Evolutionary conservation across 2,329 filamentous ascomycete genomes (phyloP), one percentile per base, ranked within the genome.

Genomic region (Dactylellina cionopaga): DNA sequence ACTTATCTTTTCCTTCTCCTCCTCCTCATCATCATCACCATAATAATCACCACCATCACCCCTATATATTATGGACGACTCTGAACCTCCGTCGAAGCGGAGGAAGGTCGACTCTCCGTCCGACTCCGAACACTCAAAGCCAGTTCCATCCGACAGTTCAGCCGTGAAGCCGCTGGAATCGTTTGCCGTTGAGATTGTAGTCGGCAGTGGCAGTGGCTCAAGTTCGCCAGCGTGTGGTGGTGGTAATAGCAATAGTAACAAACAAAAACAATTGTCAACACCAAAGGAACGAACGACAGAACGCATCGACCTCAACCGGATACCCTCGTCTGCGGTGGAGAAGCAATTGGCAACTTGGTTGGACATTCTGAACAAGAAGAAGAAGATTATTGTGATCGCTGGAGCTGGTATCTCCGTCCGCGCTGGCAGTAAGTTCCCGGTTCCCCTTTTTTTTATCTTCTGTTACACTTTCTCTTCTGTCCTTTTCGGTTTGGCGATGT

Each of bases 331-430:
- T 54, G 83, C 85, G 35, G 86, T 94, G 74, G 81, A 85, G 74
- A 80, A 82, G 27, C 85, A 89, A 77, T 83, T 96, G 37, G 86
- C 90, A 72, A 86, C 88, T 63, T 83, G 99, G 27, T 82, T 93
- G 44, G 86, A 88, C 43, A 89, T 89, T 22, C 81, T 99, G 63
- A 89, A 90, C 78, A 92, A 91, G 79, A 95, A 95, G 84, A 91
- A 93, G 82, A 97, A 96, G 83, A 96, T 99, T 79, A 92, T 99
- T 31, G 92, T 98, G 55, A 91, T 99, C 80, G 95, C 94, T 47
- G 95, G 95, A 68, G 95, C 95, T 75, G 95, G 95, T 74, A 99
- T 99, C 77, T 98, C 95, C 37, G 95, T 97, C 55, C 94, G 94
- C 59, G 94, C 95, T 76, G 95, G 95, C 74, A 96, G 89, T 91